Conservation (phyloP, 306 rosid species). For the Prinsepia uniflora region DNA sequence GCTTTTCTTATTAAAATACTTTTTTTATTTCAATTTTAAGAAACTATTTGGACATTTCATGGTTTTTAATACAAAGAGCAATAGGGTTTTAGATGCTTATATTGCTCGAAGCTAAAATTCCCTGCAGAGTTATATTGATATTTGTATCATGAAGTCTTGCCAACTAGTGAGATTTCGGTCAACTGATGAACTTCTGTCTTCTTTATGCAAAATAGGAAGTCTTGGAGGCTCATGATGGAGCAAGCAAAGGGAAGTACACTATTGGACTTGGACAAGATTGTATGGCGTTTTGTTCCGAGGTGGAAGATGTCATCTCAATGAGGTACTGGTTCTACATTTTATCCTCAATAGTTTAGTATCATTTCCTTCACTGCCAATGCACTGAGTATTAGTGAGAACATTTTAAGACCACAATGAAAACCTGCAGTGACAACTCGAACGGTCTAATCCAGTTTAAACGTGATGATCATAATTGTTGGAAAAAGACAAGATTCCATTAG, state of each 20-base stretch:
- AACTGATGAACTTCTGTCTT: slow-evolving; percentile 11
- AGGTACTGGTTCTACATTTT: slow-evolving; percentile 46
- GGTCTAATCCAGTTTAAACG: slow-evolving; percentile 12
- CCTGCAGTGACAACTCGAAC: background rate
- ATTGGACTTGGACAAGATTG: slow-evolving; percentile 98
- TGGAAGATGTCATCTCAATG: slow-evolving; percentile 98
- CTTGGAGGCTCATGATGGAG: slow-evolving; percentile 96
- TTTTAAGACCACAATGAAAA: slow-evolving; percentile 4
- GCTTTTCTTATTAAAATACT: background rate
- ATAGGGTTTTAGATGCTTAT: background rate
- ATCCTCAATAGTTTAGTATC: slow-evolving; percentile 2
- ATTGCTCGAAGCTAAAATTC: background rate
- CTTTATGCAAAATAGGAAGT: slow-evolving; percentile 53
- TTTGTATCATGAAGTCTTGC: background rate
- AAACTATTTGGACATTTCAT: background rate
- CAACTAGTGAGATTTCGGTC: slow-evolving; percentile 9
- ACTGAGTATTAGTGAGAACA: background rate
- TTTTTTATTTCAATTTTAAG: background rate
- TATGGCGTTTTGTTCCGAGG: slow-evolving; percentile 89
- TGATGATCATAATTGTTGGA: background rate
- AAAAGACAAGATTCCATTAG: background rate
- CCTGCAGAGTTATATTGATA: background rate
- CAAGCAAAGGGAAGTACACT: slow-evolving; percentile 91
- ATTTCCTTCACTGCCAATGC: background rate
- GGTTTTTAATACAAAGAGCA: background rate